Base-by-base conservation (phyloP, 2,329 filamentous ascomycete species). In the Ceratocystis albifundus region DNA sequence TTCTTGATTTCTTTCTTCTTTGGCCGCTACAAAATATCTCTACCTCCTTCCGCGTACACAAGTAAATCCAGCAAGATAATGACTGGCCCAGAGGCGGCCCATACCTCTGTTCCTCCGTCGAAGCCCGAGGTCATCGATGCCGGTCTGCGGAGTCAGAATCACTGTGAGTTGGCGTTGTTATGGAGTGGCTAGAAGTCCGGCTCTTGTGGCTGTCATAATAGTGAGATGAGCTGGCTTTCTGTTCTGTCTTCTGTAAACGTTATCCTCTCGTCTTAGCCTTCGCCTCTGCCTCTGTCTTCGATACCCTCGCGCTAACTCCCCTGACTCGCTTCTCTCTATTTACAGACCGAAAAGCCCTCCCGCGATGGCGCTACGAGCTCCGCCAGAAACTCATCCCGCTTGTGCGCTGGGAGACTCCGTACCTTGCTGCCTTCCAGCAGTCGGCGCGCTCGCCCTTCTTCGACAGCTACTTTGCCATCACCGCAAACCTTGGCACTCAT, bases 391-490 rank as follows among this genome's bases (percentile, higher is more conserved):
- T 93, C 67, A 86, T 99, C 68, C 93, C 93, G 69, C 81, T 97
- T 67, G 86, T 97, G 66, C 87, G 94, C 74, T 92, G 88, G 87
- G 94, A 99, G 79, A 99, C 94, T 36, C 93, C 92, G 0, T 94
- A 96, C 76, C 85, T 99, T 20, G 93, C 93, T 67, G 87, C 84
- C 78, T 78, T 96, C 73, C 94, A 99, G 80, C 82, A 87, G 70
- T 85, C 80, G 74, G 76, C 93, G 74, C 88, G 93, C 72, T 88
- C 89, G 22, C 90, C 90, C 0, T 83, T 88, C 7, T 86, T 97
- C 72, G 94, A 99, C 76, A 90, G 90, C 69, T 99, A 96, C 79
- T 99, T 99, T 76, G 93, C 94, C 63, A 90, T 95, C 70, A 96
- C 92, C 0, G 94, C 94, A 69, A 99, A 97, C 75, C 83, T 97